Evolutionary conservation across 495 filamentous ascomycete genomes (phyloP), one percentile per base, ranked within the genome.

Genomic region (Sphaerosporella brunnea): DNA sequence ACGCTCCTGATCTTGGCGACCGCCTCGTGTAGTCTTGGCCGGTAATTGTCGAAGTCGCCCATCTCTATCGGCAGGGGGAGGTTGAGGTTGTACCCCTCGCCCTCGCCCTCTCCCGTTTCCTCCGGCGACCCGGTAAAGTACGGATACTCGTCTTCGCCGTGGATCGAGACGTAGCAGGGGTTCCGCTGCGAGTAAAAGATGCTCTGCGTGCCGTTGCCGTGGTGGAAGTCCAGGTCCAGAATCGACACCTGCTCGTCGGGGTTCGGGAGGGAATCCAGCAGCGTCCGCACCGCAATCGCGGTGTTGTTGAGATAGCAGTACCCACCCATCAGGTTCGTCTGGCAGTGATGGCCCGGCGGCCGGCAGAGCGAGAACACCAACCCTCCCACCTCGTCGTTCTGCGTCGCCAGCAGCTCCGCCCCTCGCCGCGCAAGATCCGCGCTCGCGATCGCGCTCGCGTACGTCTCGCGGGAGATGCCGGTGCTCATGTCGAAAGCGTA

Each of bases 251-350:
- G 35, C 5, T 11, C 28, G 4, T 39, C 30, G 4, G 45, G 26
- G 18, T 35, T 32, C 11, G 15, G 30, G 5, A 48, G n/a, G 1
- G 11, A 10, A 2, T 35, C 23, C 8, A 39, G 41, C 11, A 55
- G 13, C 7, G 50, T 34, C 2, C 37, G 21, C 9, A 52, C 52
- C 28, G 52, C 52, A 1, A 55, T 25, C 0, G 51, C 52, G 13
- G 52, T 50, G 36, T 55, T 55, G 45, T 55, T 55, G 24, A 55
- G 36, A 18, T 55, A 55, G 26, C 52, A 55, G 37, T 55, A 55
- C 8, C 52, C 52, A 1, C 52, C 52, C 30, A 48, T 42, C 5
- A 51, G 4, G 11, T 45, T 36, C 1, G 50, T 44, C 10, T 24
- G 36, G 50, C 52, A 55, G 25, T 55, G 52, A 30, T 55, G 52